phyloP scores from a whole-genome alignment of 225 moss, liverwort and hornwort species.

The Climacium dendroides region DNA sequence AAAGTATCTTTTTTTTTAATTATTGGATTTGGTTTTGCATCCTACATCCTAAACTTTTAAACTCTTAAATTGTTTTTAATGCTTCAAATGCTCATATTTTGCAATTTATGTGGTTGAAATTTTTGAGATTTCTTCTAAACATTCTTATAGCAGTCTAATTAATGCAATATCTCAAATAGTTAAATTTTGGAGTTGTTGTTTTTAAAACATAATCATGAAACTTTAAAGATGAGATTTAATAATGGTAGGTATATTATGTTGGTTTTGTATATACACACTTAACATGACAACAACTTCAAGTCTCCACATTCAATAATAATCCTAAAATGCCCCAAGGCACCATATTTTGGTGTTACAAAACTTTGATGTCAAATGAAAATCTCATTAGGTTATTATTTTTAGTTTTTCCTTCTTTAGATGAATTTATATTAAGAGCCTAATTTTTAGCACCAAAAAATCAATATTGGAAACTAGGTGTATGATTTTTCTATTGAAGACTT shows the following conservation, averaged over 20 bases:
- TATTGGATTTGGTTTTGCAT: background rate
- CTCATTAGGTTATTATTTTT: rapidly evolving
- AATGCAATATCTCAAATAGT: background rate
- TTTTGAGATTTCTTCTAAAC: background rate
- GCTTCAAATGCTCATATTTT: background rate
- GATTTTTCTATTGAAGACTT: background rate
- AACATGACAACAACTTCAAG: background rate
- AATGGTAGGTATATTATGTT: no score
- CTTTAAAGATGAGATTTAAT: background rate
- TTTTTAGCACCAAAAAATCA: background rate
- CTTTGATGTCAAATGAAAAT: background rate
- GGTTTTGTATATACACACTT: background rate
- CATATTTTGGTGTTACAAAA: background rate
- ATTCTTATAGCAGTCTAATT: background rate
- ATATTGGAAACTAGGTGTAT: background rate
- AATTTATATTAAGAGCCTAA: rapidly evolving
- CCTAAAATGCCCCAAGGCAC: background rate
- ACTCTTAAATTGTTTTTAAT: background rate
- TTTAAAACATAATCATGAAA: background rate
- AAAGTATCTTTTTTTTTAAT: background rate
- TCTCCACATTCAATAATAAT: background rate
- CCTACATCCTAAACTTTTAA: background rate
- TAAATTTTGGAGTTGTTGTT: background rate
- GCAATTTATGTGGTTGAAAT: background rate
- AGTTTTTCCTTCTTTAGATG: background rate